Evolutionary conservation across 2,329 filamentous ascomycete genomes (phyloP).

Genomic region (Delphinella strobiligena): DNA sequence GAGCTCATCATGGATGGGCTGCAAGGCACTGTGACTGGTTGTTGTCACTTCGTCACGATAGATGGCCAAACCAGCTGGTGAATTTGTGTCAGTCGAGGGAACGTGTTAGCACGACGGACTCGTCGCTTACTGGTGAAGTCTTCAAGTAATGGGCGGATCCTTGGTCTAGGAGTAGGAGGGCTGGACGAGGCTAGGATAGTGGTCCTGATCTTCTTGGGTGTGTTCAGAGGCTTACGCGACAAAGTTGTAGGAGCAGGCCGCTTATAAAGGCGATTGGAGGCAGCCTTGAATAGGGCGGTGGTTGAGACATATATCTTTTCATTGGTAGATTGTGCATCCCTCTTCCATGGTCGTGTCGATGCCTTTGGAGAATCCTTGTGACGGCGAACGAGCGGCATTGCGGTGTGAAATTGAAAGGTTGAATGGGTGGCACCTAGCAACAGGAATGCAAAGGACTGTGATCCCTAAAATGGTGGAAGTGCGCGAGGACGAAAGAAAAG

Average conservation of each 20-base stretch:
- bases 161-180: conserved; percentile 2
- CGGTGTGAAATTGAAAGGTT: too few species aligned
- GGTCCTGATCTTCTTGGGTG: background rate
- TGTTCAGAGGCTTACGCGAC: background rate
- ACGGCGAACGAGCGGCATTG: background rate
- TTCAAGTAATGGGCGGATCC: conserved; percentile 5
- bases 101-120: conserved; percentile 1
- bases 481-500: too few species aligned
- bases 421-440: too few species aligned
- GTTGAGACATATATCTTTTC: conserved; percentile 6
- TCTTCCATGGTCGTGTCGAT: background rate
- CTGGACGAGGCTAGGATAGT: background rate
- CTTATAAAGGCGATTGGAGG: background rate
- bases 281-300: conserved; percentile 4
- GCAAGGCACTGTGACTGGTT: background rate
- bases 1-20: conserved; percentile 10
- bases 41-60: background rate
- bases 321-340: background rate
- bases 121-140: conserved; percentile 6
- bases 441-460: too few species aligned
- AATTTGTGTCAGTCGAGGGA: background rate
- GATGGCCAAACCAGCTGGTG: background rate
- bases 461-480: too few species aligned
- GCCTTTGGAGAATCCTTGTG: background rate
- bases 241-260: background rate